phyloP scores from a whole-genome alignment of 495 filamentous ascomycete genomes.

The Neurospora sp. region DNA sequence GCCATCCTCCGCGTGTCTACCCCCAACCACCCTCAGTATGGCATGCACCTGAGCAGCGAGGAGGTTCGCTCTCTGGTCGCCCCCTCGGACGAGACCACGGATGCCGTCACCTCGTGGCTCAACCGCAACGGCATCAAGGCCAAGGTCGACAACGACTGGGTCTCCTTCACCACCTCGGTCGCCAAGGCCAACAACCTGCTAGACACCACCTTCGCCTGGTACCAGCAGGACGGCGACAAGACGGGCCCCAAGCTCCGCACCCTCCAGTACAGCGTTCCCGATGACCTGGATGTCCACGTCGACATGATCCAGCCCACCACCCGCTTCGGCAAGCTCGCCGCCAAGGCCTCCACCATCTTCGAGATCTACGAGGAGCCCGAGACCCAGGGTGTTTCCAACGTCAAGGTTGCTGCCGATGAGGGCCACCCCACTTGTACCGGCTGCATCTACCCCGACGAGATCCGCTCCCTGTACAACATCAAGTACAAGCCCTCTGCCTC shows the following conservation, averaged over 20 bases:
- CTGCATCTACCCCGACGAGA: constrained; percentile 47
- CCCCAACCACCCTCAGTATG: constrained; percentile 43
- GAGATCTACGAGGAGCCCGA: constrained; percentile 9
- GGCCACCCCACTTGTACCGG: constrained; percentile 30
- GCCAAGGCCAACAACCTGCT: constrained; percentile 36
- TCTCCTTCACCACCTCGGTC: constrained; percentile 40
- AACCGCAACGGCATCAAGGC: constrained; percentile 37
- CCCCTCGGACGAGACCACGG: constrained; percentile 31
- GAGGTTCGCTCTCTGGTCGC: constrained; percentile 44
- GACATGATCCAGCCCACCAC: constrained; percentile 60
- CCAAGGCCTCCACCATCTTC: constrained; percentile 20
- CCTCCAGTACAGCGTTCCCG: constrained; percentile 54
- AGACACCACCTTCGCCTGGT: constrained; percentile 34
- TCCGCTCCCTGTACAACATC: constrained; percentile 50
- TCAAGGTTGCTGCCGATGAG: constrained; percentile 1
- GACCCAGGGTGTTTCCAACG: constrained; percentile 3
- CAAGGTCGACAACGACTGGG: constrained; percentile 33
- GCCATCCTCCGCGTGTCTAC: constrained; percentile 46
- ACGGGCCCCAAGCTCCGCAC: constrained; percentile 38
- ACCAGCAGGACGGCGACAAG: constrained; percentile 27
- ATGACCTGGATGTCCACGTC: constrained; percentile 47
- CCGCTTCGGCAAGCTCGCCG: constrained; percentile 37
- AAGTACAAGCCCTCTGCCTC: constrained; percentile 15
- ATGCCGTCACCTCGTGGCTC: constrained; percentile 40
- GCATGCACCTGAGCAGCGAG: constrained; percentile 43